phyloP scores from a whole-genome alignment of 257 asterid genomes.

The Solanum ossicruentum region DNA sequence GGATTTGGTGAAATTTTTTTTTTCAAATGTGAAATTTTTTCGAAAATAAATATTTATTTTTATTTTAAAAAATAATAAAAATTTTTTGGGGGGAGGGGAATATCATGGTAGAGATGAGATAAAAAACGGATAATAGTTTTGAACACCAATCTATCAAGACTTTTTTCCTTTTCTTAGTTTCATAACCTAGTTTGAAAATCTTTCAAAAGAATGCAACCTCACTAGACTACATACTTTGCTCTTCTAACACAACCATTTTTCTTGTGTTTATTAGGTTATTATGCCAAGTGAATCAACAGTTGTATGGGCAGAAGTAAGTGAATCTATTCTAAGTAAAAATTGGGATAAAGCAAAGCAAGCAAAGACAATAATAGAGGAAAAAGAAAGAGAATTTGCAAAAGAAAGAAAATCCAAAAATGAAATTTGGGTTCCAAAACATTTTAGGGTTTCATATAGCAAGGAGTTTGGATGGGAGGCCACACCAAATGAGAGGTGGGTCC shows the following conservation, averaged over 20 bases:
- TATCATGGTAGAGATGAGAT: too few relatives aligned
- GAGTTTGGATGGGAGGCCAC: conserved; percentile 62
- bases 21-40: too few relatives aligned
- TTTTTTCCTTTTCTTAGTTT: background rate
- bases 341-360: conserved; percentile 68
- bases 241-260: background rate
- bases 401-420: conserved; percentile 28
- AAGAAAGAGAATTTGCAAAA: conserved; percentile 42
- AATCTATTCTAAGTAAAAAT: conserved; percentile 32
- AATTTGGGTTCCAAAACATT: conserved; percentile 54
- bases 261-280: conserved; percentile 29
- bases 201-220: background rate
- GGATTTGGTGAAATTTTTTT: too few relatives aligned
- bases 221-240: background rate
- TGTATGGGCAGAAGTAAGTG: conserved; percentile 61
- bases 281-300: conserved; percentile 40
- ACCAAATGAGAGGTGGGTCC: conserved; percentile 35
- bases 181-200: background rate
- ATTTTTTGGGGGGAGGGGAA: too few relatives aligned
- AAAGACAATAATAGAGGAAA: conserved; percentile 48
- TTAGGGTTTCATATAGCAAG: conserved; percentile 27
- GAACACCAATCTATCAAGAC: background rate
- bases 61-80: too few relatives aligned
- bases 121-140: too few relatives aligned
- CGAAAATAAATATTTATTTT: too few relatives aligned